These are phyloP conservation scores for Septoria petroselini DNA, from an alignment of 2,329 filamentous ascomycete species.

Conservation along the genomic window DNA sequence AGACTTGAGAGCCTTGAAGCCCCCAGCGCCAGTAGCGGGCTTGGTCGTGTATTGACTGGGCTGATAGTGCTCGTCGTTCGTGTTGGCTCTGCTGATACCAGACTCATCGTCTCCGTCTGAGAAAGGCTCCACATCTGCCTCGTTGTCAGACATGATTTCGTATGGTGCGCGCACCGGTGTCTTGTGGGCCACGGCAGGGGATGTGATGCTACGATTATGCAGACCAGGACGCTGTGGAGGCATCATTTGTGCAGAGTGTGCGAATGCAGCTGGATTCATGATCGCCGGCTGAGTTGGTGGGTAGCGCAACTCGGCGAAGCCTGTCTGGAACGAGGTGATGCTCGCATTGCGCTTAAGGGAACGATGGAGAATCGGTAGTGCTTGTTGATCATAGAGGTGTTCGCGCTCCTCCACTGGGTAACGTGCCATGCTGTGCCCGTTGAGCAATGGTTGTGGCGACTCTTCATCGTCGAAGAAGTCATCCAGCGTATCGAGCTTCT, in stretches of 20 bases:
- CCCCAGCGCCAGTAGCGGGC: slow-evolving; percentile 29
- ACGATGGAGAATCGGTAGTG: slow-evolving; percentile 82
- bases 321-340: slow-evolving; percentile 77
- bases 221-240: slow-evolving; percentile 58
- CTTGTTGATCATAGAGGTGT: slow-evolving; percentile 88
- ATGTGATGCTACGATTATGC: slow-evolving; percentile 81
- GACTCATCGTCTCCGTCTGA: slow-evolving; percentile 75
- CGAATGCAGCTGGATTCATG: slow-evolving; percentile 58
- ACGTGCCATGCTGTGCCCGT: slow-evolving; percentile 18
- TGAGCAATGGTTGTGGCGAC: slow-evolving; percentile 17
- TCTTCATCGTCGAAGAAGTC: slow-evolving; percentile 52
- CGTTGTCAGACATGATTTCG: slow-evolving; percentile 72
- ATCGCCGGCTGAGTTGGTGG: slow-evolving; percentile 47
- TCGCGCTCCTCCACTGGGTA: slow-evolving; percentile 56
- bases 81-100: slow-evolving; percentile 48
- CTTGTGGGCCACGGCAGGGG: slow-evolving; percentile 58
- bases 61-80: slow-evolving; percentile 28
- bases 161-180: slow-evolving; percentile 51
- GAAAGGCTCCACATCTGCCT: slow-evolving; percentile 64
- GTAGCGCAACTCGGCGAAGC: slow-evolving; percentile 70
- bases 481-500: slow-evolving; percentile 54
- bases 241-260: slow-evolving; percentile 30
- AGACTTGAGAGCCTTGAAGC: slow-evolving; percentile 50
- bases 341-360: slow-evolving; percentile 70
- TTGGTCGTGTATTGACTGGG: slow-evolving; percentile 24